Base-by-base conservation (phyloP, 2,329 filamentous ascomycete genomes). In the Endoconidiophora polonica region DNA sequence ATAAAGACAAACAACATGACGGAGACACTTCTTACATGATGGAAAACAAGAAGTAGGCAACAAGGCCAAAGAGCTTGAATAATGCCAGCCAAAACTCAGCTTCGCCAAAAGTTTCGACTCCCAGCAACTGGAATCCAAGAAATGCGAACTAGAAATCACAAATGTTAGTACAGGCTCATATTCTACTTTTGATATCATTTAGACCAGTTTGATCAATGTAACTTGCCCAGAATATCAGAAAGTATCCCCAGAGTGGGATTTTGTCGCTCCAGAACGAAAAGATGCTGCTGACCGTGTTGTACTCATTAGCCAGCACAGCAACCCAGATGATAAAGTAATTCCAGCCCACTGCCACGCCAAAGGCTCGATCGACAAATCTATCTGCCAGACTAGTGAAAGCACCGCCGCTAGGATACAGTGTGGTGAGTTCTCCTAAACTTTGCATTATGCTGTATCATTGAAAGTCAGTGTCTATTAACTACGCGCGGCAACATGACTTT, bases 21-120 rank as follows among this genome's bases (percentile, higher is more conserved):
- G 6, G 20, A 14, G 12, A 46, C 10, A 16, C 5, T 20, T 59
- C 65, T 59, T 51, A 68, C 62, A 86, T 67, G 52, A 86, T 81
- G 46, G 80, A 74, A 58, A 86, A 85, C 55, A 87, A 67, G 61
- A 84, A 83, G 62, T 82, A 85, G 1, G 81, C 81, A 1, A 82
- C 65, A 1, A 87, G 66, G 1, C 81, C 80, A 2, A 79, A 60
- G 4, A 87, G 71, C 59, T 88, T 88, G 59, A 86, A 64, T 14
- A 81, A 70, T 0, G 82, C 79, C 51, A 87, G 73, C 81, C 82
- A 87, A 59, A 87, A 86, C 59, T 90, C 84, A 7, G 81, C 77
- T 59, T 88, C 83, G 12, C 83, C 83, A 59, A 86, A 88, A 3
- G 79, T 76, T 57, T 79, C 76, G 1, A 87, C 79, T 1, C 81